Base-by-base conservation (phyloP, 108 stramenopile species). In the Craspedostauros australis region DNA sequence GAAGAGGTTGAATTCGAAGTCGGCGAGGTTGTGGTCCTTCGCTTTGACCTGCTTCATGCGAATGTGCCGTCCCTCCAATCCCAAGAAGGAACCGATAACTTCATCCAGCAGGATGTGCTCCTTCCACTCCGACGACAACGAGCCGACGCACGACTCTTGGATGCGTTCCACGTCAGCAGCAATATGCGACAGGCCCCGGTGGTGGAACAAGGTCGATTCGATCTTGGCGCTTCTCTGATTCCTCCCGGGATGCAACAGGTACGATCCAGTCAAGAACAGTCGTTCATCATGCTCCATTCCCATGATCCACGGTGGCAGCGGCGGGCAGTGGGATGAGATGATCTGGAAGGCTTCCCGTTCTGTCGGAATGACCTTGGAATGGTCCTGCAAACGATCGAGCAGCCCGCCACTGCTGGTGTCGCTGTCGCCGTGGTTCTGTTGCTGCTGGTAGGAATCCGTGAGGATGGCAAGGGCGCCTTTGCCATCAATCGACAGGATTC, bases 81-180 rank as follows among this genome's bases (percentile, higher is more conserved):
- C 90, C 60, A 92, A 66, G 62, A 88, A 80, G 5, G 90, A 76
- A 21, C 85, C 86, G 16, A 92, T 64, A 8, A 92, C 47, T 40
- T 88, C 90, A 50, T 88, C 82, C 5, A 88, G 36, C 15, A 92
- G 41, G 36, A 91, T 68, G 16, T 44, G 28, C 26, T 68, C 86
- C 80, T 73, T 91, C 67, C 25, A 51, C 36, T 55, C 67, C 60
- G 34, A 64, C 40, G 36, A 62, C 27, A 39, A 62, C 37, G 30
- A 34, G 9, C 43, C 60, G 12, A 12, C 34, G 12, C 12, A 11
- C 11, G 12, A 36, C n/a, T n/a, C n/a, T 36, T 36, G 11, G 12
- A 36, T 36, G 12, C 34, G 12, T 12, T 36, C 34, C 12, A 12
- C 34, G 4, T 62, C 40, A 18, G 31, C 26, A 3, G 57, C 54